Evolutionary conservation across 306 rosid species (phyloP).

Genomic region (Oxytropis ochrocephala): DNA sequence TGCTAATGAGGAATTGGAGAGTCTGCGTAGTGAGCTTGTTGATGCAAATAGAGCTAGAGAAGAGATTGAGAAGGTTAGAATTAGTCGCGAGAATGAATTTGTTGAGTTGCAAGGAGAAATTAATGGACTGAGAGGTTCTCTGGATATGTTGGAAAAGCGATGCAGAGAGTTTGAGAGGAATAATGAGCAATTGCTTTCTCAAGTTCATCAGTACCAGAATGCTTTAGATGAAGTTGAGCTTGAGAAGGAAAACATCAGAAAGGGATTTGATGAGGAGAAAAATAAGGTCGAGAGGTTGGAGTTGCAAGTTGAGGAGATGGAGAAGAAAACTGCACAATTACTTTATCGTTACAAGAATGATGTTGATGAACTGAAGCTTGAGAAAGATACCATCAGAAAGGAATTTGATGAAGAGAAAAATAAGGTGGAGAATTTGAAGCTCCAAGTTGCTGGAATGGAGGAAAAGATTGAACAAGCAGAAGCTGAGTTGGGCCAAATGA

Average conservation of each 20-base stretch:
- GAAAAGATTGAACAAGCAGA: slow-evolving; percentile 23
- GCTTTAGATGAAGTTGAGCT: slow-evolving; percentile 2
- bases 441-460: slow-evolving; percentile 33
- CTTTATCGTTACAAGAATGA: slow-evolving; percentile 4
- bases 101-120: slow-evolving; percentile 29
- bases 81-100: slow-evolving; percentile 24
- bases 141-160: slow-evolving; percentile 9
- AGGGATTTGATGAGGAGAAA: slow-evolving; percentile 40
- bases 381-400: slow-evolving; percentile 25
- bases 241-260: slow-evolving; percentile 21
- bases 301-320: slow-evolving; percentile 2
- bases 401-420: slow-evolving; percentile 40
- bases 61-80: slow-evolving; percentile 37
- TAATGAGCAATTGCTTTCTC: slow-evolving; percentile 27
- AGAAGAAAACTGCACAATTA: slow-evolving; percentile 31
- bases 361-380: slow-evolving; percentile 12
- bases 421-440: slow-evolving; percentile 29
- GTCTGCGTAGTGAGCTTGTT: slow-evolving; percentile 26
- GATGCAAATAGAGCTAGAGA: slow-evolving; percentile 15
- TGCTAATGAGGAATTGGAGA: slow-evolving; percentile 23
- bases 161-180: slow-evolving; percentile 26
- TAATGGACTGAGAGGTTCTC: slow-evolving; percentile 21
- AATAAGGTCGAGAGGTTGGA: slow-evolving; percentile 33
- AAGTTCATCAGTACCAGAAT: slow-evolving; percentile 21
- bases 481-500: slow-evolving; percentile 28